A percentile compares a stretch with the other conserved stretches of the same genome.
Conservation (phyloP, 768 basidiomycete species). For the Mycena kentingensis region DNA sequence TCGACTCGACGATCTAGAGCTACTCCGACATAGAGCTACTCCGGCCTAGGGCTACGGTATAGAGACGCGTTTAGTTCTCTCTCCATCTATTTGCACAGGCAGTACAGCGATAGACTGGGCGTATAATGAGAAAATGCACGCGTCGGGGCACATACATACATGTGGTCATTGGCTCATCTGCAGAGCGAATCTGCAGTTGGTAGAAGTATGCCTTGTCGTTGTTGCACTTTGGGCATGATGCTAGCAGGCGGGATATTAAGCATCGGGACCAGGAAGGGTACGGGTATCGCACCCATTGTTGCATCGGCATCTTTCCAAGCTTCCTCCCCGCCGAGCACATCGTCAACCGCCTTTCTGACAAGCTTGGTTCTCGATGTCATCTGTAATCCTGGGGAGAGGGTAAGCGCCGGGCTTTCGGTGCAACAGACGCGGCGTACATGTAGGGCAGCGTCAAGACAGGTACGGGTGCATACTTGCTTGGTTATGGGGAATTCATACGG, state of each 20-base stretch:
- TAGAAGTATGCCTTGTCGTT: conserved; percentile 87
- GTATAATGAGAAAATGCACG: background rate
- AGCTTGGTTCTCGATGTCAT: conserved; percentile 90
- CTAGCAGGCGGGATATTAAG: conserved; percentile 29
- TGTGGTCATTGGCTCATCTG: conserved; percentile 88
- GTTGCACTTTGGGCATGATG: conserved; percentile 78
- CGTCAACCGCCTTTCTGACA: conserved; percentile 90
- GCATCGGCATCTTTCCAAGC: conserved; percentile 94
- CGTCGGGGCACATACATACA: conserved; percentile 37
- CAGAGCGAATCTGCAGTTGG: conserved; percentile 93
- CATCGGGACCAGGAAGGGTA: background rate
- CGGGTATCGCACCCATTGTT: conserved; percentile 59
- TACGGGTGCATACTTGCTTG: conserved; percentile 59
- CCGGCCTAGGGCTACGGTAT: too few relatives aligned
- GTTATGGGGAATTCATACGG: conserved; percentile 94
- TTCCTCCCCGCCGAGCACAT: conserved; percentile 92
- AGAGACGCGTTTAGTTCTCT: too few relatives aligned
- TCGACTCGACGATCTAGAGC: too few relatives aligned
- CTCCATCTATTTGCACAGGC: conserved; percentile 68
- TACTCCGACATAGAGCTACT: too few relatives aligned
- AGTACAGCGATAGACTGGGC: conserved; percentile 66
- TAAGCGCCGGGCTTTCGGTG: too few relatives aligned
- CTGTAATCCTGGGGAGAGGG: conserved; percentile 46
- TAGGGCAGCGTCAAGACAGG: background rate
- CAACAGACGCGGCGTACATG: too few relatives aligned